A percentile compares a stretch with the other conserved stretches of the same genome.
phyloP scores from a whole-genome alignment of 805 yeast genomes.

The Huiozyma naganishii region DNA sequence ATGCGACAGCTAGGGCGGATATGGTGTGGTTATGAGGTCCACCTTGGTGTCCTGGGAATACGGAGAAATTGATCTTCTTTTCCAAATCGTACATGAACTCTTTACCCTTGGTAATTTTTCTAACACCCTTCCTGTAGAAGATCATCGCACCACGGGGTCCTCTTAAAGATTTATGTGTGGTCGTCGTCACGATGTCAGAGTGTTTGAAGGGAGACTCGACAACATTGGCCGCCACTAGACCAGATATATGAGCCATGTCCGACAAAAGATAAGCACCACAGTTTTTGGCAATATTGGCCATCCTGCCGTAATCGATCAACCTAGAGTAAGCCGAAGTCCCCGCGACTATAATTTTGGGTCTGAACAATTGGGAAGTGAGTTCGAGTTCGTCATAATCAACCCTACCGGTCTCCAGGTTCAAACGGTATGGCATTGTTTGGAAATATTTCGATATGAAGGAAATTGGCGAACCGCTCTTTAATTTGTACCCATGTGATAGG shows the following conservation, averaged over 20 bases:
- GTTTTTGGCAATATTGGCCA: constrained; percentile 82
- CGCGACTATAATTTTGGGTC: constrained; percentile 92
- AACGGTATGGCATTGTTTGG: constrained; percentile 95
- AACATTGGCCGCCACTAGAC: constrained; percentile 89
- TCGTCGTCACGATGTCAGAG: constrained; percentile 94
- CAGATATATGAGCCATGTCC: constrained; percentile 98
- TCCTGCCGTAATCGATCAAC: constrained; percentile 77
- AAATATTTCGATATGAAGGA: constrained; percentile 88
- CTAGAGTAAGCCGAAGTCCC: constrained; percentile 96
- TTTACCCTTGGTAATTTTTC: constrained; percentile 77
- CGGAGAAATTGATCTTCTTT: constrained; percentile 86
- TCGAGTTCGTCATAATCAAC: constrained; percentile 86
- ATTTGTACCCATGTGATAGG: constrained; percentile 93
- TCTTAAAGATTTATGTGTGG: constrained; percentile 94
- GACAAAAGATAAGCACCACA: constrained; percentile 88
- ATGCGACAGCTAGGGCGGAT: constrained; percentile 89
- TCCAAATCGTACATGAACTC: constrained; percentile 81
- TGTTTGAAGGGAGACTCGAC: constrained; percentile 86
- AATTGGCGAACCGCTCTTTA: constrained; percentile 71
- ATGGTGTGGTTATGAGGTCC: constrained; percentile 99
- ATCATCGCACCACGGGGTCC: constrained; percentile 99
- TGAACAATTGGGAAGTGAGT: constrained; percentile 71
- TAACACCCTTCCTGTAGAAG: constrained; percentile 89
- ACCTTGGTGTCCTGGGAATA: constrained; percentile 99
- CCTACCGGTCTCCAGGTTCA: constrained; percentile 74